These are phyloP conservation scores for Arthrobotrys pseudoclavata DNA, from an alignment of 2,329 filamentous ascomycete genomes.

Conservation along the genomic window DNA sequence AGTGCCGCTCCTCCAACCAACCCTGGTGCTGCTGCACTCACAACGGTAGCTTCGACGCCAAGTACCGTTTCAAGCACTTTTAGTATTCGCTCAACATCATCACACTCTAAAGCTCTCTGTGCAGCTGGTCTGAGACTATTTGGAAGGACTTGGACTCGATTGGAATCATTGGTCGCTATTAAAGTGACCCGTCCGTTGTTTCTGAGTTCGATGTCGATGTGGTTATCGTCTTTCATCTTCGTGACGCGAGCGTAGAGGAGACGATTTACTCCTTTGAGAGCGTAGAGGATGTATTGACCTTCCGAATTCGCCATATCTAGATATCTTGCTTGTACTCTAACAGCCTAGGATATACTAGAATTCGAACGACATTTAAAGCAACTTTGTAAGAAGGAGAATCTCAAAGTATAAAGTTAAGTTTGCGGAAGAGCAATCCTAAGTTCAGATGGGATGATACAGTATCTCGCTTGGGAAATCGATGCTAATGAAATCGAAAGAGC, in stretches of 20 bases:
- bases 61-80: neutral
- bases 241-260: neutral
- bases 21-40: neutral
- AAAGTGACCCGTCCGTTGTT: neutral
- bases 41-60: neutral
- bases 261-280: neutral
- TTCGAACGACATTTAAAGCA: no score
- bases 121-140: neutral
- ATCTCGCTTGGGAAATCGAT: no score
- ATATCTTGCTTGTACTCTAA: no score
- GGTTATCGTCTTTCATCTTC: neutral
- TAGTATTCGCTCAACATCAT: neutral
- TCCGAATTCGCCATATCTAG: neutral
- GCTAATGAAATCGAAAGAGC: no score
- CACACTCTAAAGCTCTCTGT: neutral
- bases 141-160: conserved; percentile 1
- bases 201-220: neutral
- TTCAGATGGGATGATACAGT: no score
- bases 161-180: neutral
- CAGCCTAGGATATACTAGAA: no score
- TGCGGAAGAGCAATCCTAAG: no score
- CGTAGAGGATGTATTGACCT: neutral
- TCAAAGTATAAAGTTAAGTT: no score
- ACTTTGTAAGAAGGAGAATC: no score
- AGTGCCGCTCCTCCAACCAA: neutral